A percentile compares a stretch with the other conserved stretches of the same genome.
Conservation (phyloP, 2,329 filamentous ascomycete species). For the Neonectria ditissima region DNA sequence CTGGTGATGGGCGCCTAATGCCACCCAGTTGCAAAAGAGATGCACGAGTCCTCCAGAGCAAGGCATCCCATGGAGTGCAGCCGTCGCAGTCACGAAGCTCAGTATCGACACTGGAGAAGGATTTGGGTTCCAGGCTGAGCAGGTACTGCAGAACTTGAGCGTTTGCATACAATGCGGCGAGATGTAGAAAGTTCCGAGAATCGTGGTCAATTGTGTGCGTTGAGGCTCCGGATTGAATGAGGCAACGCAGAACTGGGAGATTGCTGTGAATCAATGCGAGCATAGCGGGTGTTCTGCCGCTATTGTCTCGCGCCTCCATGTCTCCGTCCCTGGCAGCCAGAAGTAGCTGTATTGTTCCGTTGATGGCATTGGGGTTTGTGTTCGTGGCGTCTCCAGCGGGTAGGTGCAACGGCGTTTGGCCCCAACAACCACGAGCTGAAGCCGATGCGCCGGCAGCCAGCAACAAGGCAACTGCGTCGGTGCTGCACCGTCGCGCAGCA, state of each 20-base stretch:
- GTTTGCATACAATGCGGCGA: neutral
- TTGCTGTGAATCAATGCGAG: neutral
- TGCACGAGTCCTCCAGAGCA: neutral
- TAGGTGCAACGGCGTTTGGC: neutral
- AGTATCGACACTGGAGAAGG: neutral
- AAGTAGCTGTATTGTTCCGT: neutral
- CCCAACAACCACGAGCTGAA: neutral
- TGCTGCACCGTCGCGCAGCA: neutral
- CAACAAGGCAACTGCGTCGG: neutral
- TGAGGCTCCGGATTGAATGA: slow-evolving; percentile 1
- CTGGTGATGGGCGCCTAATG: neutral
- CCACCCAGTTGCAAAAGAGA: too few species aligned
- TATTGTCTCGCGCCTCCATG: neutral
- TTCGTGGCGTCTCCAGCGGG: neutral
- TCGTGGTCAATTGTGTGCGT: neutral
- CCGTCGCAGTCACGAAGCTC: neutral
- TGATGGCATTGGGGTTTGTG: neutral
- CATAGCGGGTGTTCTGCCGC: neutral
- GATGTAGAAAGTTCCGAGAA: neutral
- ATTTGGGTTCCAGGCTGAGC: neutral
- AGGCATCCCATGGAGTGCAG: neutral
- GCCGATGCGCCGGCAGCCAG: slow-evolving; percentile 10
- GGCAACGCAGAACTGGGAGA: neutral
- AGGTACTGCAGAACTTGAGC: neutral
- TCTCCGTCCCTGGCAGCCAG: neutral